Percentiles rank a stretch among this genome's conserved stretches.
These are phyloP conservation scores for Spiraea crenata DNA, from an alignment of 331 rosid genomes.

Conservation along the genomic window DNA sequence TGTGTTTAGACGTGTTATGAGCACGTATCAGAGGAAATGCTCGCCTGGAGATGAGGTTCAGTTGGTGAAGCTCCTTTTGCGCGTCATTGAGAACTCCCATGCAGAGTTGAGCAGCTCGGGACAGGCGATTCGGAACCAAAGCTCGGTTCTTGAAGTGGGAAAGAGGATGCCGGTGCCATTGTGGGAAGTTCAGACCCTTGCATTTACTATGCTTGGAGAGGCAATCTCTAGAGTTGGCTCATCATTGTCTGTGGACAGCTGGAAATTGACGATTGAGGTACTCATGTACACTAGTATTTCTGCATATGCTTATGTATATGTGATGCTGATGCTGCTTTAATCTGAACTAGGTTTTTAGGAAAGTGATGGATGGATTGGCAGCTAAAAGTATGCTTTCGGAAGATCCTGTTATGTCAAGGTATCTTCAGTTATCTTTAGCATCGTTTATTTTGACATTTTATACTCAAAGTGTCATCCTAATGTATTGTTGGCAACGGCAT, in stretches of 20 bases:
- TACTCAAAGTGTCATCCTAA: slow-evolving; percentile 21
- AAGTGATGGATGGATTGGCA: slow-evolving; percentile 75
- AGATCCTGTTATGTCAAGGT: slow-evolving; percentile 72
- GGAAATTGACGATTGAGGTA: slow-evolving; percentile 80
- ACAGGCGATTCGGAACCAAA: slow-evolving; percentile 35
- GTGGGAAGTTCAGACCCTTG: slow-evolving; percentile 64
- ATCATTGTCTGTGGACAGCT: slow-evolving; percentile 56
- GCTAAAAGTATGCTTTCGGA: slow-evolving; percentile 51
- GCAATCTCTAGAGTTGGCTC: slow-evolving; percentile 62
- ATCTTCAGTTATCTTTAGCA: slow-evolving; percentile 10
- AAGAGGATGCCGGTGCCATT: slow-evolving; percentile 44
- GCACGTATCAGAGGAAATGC: slow-evolving; percentile 43
- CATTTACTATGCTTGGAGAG: slow-evolving; percentile 67
- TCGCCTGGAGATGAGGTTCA: slow-evolving; percentile 49
- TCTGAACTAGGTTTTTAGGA: slow-evolving; percentile 60
- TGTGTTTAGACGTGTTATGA: slow-evolving; percentile 50
- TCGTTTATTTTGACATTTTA: neutral
- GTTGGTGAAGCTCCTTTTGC: slow-evolving; percentile 64
- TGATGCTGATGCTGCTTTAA: slow-evolving; percentile 20
- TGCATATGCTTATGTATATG: neutral
- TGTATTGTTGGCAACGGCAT: slow-evolving; percentile 14
- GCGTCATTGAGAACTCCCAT: slow-evolving; percentile 52
- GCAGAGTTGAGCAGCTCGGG: slow-evolving; percentile 31
- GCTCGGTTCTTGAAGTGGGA: slow-evolving; percentile 28
- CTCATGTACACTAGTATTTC: neutral